Evolutionary conservation across 768 basidiomycete species (phyloP), one percentile per base, ranked within the genome.

Genomic region (Suillus subluteus): DNA sequence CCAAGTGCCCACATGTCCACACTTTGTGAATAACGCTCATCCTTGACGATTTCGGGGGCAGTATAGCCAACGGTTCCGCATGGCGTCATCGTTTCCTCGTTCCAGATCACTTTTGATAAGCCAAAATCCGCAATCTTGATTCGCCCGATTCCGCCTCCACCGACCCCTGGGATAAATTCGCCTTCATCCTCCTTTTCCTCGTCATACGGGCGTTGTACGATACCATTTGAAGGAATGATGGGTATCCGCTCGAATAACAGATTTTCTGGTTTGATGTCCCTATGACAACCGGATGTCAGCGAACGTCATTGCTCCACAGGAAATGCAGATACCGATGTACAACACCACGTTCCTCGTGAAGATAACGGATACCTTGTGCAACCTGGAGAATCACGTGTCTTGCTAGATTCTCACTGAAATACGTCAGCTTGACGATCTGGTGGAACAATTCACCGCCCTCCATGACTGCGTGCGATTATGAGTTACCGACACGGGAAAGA

Each of bases 1-100:
- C 98, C 98, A 44, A 99, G 81, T 2, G 98, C 98, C 98, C 98
- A 99, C 98, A 99, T 98, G 75, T 99, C 98, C 64, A 99, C 97
- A 73, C 92, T 95, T 79, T 96, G 96, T 76, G 89, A 92, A 76
- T 97, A 97, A 37, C 95, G 86, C 80, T 99, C 97, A 75, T 99
- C 98, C 80, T 98, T 99, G 72, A 99, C 98, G 68, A 99, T 99
- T 80, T 99, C 98, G 6, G 98, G 98, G 7, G 98, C 98, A 3
- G 98, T 99, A 79, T 99, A 99, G 26, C 98, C 98, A 40, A 99
- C 97, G 3, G 98, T 99, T n/a, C 98, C 98, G 73, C 98, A 99
- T 26, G 98, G 98, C 16, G 98, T 99, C 92, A 94, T 96, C 7
- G 98, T 99, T 75, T 98, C 91, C 74, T 99, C 98, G 75, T 97